Base-by-base conservation (phyloP, 176 grass and related monocot genomes). In the Oryza meridionalis region DNA sequence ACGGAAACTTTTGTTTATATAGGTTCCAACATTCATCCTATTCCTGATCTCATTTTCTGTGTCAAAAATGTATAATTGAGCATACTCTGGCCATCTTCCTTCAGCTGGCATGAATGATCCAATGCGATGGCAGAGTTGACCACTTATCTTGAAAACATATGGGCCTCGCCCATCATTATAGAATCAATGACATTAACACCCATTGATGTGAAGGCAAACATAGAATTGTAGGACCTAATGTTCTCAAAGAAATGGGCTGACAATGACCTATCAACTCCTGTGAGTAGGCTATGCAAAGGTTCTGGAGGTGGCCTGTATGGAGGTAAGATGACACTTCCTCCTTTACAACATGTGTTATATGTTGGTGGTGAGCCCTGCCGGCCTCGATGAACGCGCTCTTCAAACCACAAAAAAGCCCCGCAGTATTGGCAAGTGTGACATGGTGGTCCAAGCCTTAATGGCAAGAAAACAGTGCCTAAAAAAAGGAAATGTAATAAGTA, bases 1-100 rank as follows among this genome's bases (percentile, higher is more conserved):
- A 1, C 4, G 7, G 0, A 25, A 65, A 26, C 8, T 26, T 3
- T 1, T 12, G 0, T 27, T 11, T 11, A 1, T 0, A 26, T 26
- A 11, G 3, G 62, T 12, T 10, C 2, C 21, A 65, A 65, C 62
- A 4, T 24, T 1, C 9, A 65, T 65, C 1, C 62, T 26, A 27
- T 65, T 65, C 0, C 4, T 27, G 2, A 65, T 27, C 1, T 65
- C 22, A 65, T 65, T 26, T 0, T 65, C 3, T 0, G 62, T 65
- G 8, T 65, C 62, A 65, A 65, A 65, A 2, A 65, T 65, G 0
- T 65, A 27, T 11, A 65, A 13, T 5, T 65, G 62, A 27, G 22
- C 9, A 65, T 27, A 65, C 5, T 65, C 9, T 25, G 9, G 61
- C 4, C 15, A 4, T 6, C 4, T 40, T 40, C 38, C 51, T 6